These are phyloP conservation scores for Puccinia polysora DNA, from an alignment of 1,284 basidiomycete species.

Conservation along the genomic window DNA sequence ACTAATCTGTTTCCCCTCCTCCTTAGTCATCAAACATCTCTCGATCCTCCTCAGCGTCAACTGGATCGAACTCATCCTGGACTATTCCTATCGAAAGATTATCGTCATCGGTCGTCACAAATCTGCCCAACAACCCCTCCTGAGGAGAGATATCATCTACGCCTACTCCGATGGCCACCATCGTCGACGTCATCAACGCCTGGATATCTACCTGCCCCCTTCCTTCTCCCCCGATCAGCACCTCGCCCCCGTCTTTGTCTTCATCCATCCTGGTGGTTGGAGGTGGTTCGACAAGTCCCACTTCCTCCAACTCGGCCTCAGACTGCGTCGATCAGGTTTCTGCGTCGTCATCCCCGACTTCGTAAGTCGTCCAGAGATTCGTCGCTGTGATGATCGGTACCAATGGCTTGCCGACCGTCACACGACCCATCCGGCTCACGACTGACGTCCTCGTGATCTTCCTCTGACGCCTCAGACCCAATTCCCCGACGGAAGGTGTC, in stretches of 20 bases:
- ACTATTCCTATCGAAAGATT: conserved; percentile 28
- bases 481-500: conserved; percentile 51
- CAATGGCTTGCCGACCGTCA: not conserved
- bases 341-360: conserved; percentile 54
- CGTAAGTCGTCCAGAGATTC: conserved; percentile 16
- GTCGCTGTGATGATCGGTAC: not conserved
- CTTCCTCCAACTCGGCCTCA: conserved; percentile 53
- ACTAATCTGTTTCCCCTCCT: conserved; percentile 48
- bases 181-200: conserved; percentile 39
- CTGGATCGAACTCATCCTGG: conserved; percentile 29
- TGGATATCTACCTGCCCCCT: conserved; percentile 26
- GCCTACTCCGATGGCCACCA: conserved; percentile 50
- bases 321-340: conserved; percentile 52
- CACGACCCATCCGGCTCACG: not conserved
- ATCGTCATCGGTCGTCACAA: conserved; percentile 5
- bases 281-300: conserved; percentile 47
- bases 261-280: conserved; percentile 52
- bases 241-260: conserved; percentile 52
- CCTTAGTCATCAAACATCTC: not conserved
- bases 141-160: conserved; percentile 41
- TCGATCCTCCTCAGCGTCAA: not conserved
- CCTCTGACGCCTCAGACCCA: conserved; percentile 49
- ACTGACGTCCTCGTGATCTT: not conserved
- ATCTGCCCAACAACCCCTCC: not conserved
- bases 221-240: conserved; percentile 49